Evolutionary conservation across 495 filamentous ascomycete genomes (phyloP).

Genomic region (Clavariopsis aquatica): DNA sequence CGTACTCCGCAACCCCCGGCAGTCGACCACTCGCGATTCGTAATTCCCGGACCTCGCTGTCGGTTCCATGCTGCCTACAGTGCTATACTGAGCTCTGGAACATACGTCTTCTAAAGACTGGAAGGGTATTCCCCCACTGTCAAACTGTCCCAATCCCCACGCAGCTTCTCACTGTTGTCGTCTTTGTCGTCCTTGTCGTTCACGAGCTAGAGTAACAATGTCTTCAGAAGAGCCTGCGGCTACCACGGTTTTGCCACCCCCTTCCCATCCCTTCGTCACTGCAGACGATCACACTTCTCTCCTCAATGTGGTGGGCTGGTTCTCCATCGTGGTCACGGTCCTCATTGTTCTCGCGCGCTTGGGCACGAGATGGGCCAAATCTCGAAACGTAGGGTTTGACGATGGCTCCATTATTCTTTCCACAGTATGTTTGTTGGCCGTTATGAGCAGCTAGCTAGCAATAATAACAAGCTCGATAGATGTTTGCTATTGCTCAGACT

Average conservation of each 20-base stretch:
- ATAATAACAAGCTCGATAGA: background rate
- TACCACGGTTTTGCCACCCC: background rate
- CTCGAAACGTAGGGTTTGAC: slow-evolving; percentile 10
- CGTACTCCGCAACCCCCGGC: too few relatives aligned
- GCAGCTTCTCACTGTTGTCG: background rate
- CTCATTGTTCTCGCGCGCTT: slow-evolving; percentile 21
- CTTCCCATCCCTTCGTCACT: slow-evolving; percentile 10
- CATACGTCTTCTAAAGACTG: too few relatives aligned
- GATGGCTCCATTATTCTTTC: slow-evolving; percentile 16
- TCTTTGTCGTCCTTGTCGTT: background rate
- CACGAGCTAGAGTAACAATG: background rate
- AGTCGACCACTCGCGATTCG: too few relatives aligned
- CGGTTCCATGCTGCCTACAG: too few relatives aligned
- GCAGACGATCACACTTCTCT: slow-evolving; percentile 20
- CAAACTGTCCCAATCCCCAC: too few relatives aligned
- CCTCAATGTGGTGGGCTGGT: slow-evolving; percentile 22
- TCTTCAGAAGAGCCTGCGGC: background rate
- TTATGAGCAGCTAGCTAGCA: background rate
- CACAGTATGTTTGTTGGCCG: slow-evolving; percentile 3
- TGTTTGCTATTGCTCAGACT: slow-evolving; percentile 17
- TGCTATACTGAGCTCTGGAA: too few relatives aligned
- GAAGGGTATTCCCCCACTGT: too few relatives aligned
- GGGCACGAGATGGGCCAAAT: slow-evolving; percentile 15
- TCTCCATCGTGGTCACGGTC: slow-evolving; percentile 10
- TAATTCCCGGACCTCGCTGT: too few relatives aligned